A percentile compares a stretch with the other conserved stretches of the same genome.
These are phyloP conservation scores for Heterococcus sp. DNA, from an alignment of 108 stramenopile genomes.

Conservation along the genomic window DNA sequence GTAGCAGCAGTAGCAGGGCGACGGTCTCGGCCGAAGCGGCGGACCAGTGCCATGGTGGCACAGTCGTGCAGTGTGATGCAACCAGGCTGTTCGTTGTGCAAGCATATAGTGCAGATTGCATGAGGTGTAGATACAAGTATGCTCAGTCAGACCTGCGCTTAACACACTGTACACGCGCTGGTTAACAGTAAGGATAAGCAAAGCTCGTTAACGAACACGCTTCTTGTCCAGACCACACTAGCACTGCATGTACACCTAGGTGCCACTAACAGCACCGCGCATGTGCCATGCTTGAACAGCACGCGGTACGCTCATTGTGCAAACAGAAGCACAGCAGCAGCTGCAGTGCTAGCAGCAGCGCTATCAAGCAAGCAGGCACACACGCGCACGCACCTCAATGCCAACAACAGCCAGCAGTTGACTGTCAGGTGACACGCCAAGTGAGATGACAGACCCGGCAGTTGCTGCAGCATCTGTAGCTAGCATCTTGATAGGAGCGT, in stretches of 20 bases:
- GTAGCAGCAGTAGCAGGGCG: neutral
- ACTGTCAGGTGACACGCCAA: slow-evolving; percentile 2
- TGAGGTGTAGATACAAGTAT: neutral
- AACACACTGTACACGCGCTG: neutral
- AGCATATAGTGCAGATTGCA: neutral
- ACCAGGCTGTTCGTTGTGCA: slow-evolving; percentile 14
- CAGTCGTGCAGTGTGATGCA: slow-evolving; percentile 35
- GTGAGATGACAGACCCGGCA: slow-evolving; percentile 1
- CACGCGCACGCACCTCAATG: neutral
- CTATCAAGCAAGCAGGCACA: neutral
- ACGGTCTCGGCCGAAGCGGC: slow-evolving; percentile 13
- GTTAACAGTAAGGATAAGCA: neutral
- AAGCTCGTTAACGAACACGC: neutral
- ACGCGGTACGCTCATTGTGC: neutral
- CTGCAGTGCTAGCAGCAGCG: neutral
- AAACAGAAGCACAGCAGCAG: neutral
- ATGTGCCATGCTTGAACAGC: neutral
- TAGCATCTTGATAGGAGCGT: slow-evolving; percentile 4
- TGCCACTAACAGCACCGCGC: neutral
- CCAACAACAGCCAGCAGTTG: neutral
- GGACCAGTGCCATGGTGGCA: slow-evolving; percentile 16
- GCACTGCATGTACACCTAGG: neutral
- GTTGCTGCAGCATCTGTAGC: slow-evolving; percentile 11
- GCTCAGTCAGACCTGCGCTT: neutral
- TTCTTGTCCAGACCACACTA: neutral